These are phyloP conservation scores for Paraconiothyrium brasiliense DNA, from an alignment of 2,329 filamentous ascomycete species.

Conservation along the genomic window DNA sequence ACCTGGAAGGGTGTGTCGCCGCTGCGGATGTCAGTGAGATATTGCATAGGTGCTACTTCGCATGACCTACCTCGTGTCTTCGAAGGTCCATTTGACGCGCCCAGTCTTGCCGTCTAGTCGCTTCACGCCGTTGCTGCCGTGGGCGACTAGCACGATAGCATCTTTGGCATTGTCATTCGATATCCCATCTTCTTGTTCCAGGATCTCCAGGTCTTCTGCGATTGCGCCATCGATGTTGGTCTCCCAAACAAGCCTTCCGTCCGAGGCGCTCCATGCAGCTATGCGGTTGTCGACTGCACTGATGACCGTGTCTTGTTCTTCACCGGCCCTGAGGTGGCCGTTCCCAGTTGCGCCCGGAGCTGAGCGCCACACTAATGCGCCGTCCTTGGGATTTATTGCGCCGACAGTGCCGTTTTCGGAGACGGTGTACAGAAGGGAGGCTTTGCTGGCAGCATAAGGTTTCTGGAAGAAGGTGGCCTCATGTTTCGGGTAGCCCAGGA, in stretches of 20 bases:
- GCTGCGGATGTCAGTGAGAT: constrained; percentile 49
- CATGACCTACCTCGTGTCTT: constrained; percentile 63
- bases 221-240: constrained; percentile 64
- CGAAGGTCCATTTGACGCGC: constrained; percentile 79
- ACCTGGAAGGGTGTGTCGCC: constrained; percentile 79
- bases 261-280: constrained; percentile 82
- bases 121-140: constrained; percentile 68
- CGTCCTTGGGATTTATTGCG: constrained; percentile 88
- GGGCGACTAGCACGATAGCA: constrained; percentile 72
- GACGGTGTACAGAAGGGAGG: constrained; percentile 89
- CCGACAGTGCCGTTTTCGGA: constrained; percentile 85
- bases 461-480: constrained; percentile 95
- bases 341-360: constrained; percentile 50
- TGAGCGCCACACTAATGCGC: constrained; percentile 84
- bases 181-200: constrained; percentile 72
- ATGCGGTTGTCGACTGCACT: constrained; percentile 76
- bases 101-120: constrained; percentile 79
- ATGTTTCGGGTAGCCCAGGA: constrained; percentile 82
- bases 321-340: constrained; percentile 72
- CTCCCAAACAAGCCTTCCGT: constrained; percentile 82
- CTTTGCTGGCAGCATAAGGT: constrained; percentile 81
- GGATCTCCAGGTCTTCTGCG: constrained; percentile 77
- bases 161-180: constrained; percentile 65
- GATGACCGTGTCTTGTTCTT: constrained; percentile 79
- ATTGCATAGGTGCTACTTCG: not conserved